phyloP scores from a whole-genome alignment of 768 basidiomycete species.

The Pulveroboletus ravenelii region DNA sequence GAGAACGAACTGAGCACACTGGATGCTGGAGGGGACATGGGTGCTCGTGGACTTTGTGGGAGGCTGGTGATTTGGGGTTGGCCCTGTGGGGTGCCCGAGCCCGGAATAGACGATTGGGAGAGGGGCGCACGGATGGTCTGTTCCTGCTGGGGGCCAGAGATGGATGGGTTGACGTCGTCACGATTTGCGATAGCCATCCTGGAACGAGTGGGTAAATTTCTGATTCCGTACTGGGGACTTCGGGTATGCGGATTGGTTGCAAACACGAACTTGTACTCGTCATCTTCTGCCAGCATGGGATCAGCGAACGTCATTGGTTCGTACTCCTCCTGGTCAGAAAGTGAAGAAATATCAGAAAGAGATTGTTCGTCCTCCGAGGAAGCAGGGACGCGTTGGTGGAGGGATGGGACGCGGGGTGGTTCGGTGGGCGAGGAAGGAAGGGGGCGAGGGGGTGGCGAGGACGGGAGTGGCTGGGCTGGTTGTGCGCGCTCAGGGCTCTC shows the following conservation, averaged over 20 bases:
- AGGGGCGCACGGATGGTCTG: conserved; percentile 12
- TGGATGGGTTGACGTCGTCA: conserved; percentile 4
- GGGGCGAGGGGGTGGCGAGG: conserved; percentile 25
- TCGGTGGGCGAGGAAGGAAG: conserved; percentile 25
- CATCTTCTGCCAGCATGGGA: conserved; percentile 18
- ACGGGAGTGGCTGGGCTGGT: conserved; percentile 6
- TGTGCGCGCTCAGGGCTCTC: conserved; percentile 14
- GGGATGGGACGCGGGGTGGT: conserved; percentile 7
- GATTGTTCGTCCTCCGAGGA: conserved; percentile 21
- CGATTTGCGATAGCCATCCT: conserved; percentile 23
- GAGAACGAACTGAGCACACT: conserved; percentile 6
- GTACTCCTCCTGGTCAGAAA: conserved; percentile 17
- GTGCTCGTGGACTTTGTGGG: conserved; percentile 8
- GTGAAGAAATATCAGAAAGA: conserved; percentile 22
- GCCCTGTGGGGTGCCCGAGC: not conserved
- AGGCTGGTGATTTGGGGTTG: not conserved
- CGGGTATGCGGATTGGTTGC: conserved; percentile 7
- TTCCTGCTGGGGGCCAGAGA: not conserved
- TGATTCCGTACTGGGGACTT: conserved; percentile 41
- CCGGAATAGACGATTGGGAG: conserved; percentile 17
- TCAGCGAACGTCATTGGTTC: conserved; percentile 29
- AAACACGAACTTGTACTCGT: not conserved
- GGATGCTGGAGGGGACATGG: conserved; percentile 7
- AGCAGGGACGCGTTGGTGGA: conserved; percentile 15
- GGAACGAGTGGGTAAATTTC: conserved; percentile 36